These are phyloP conservation scores for Epichloe hybrida DNA, from an alignment of 2,329 filamentous ascomycete genomes.

Conservation along the genomic window DNA sequence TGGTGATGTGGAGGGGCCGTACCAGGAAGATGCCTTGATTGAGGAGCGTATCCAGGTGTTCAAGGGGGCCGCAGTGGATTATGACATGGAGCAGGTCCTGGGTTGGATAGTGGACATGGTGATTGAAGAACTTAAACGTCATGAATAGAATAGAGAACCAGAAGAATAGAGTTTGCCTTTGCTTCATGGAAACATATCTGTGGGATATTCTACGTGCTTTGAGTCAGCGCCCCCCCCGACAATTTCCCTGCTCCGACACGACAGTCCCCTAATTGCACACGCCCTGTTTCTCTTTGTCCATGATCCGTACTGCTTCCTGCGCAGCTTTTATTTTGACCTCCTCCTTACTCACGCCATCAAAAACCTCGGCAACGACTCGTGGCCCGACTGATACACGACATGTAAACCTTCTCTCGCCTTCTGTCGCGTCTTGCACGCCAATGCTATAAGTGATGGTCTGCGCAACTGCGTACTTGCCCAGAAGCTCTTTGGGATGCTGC, in stretches of 20 bases:
- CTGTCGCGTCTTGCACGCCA: conserved; percentile 11
- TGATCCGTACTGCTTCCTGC: conserved; percentile 29
- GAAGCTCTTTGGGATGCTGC: conserved; percentile 52
- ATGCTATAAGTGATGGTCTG: conserved; percentile 41
- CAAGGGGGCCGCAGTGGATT: conserved; percentile 30
- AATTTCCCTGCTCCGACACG: background rate
- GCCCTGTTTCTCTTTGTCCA: conserved; percentile 13
- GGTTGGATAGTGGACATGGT: conserved; percentile 56
- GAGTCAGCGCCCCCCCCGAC: background rate
- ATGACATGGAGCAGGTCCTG: conserved; percentile 48
- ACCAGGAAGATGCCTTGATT: conserved; percentile 32
- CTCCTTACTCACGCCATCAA: conserved; percentile 31
- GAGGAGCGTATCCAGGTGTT: conserved; percentile 36
- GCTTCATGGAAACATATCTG: background rate
- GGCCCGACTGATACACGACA: conserved; percentile 39
- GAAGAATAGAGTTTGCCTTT: background rate
- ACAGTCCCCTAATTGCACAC: background rate
- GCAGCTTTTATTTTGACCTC: conserved; percentile 46
- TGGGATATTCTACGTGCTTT: background rate
- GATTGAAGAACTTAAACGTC: conserved; percentile 31
- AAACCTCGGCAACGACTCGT: conserved; percentile 29
- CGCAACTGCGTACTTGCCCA: conserved; percentile 43
- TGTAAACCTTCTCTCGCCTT: conserved; percentile 16
- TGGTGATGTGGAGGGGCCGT: conserved; percentile 49
- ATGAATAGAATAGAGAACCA: background rate